Conservation (phyloP, 441 rosid genomes). For the Lagerstroemia fauriei region DNA sequence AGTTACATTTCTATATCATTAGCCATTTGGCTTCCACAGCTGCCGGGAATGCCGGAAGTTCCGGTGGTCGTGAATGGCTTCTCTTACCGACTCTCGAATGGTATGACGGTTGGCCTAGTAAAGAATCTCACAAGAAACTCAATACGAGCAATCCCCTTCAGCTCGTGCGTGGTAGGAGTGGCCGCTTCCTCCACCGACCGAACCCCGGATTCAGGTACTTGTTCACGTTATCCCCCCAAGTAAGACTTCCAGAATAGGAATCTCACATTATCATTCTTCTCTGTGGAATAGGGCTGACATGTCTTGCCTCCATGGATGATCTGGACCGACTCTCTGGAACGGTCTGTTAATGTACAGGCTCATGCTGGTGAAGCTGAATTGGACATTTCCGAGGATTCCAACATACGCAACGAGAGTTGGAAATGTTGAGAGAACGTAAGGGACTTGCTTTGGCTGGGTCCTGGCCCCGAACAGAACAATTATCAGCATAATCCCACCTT, state of each 20-base stretch:
- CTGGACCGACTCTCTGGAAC: slow-evolving; percentile 68
- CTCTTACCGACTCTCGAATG: no score
- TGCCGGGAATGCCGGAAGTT: no score
- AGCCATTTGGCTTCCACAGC: no score
- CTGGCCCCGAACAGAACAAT: slow-evolving; percentile 65
- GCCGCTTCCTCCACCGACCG: slow-evolving; percentile 56
- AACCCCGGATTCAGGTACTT: slow-evolving; percentile 51
- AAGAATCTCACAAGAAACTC: no score
- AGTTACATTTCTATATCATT: no score
- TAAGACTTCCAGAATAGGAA: no score
- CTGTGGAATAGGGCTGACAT: not conserved
- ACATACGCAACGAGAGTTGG: slow-evolving; percentile 56
- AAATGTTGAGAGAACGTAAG: slow-evolving; percentile 54
- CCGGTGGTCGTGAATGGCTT: no score
- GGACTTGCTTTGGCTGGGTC: slow-evolving; percentile 51
- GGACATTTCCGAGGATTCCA: slow-evolving; percentile 49
- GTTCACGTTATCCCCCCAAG: not conserved
- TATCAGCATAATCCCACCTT: slow-evolving; percentile 55
- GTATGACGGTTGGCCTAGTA: no score
- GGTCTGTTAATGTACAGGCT: slow-evolving; percentile 49
- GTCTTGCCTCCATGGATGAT: not conserved
- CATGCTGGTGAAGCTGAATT: slow-evolving; percentile 55
- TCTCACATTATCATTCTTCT: no score
- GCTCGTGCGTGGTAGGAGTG: slow-evolving; percentile 62
- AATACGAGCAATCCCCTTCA: slow-evolving; percentile 44